Percentiles rank a stretch among this genome's conserved stretches.
Conservation (phyloP, 1,139 yeast species). For the Wickerhamiella pararugosa region DNA sequence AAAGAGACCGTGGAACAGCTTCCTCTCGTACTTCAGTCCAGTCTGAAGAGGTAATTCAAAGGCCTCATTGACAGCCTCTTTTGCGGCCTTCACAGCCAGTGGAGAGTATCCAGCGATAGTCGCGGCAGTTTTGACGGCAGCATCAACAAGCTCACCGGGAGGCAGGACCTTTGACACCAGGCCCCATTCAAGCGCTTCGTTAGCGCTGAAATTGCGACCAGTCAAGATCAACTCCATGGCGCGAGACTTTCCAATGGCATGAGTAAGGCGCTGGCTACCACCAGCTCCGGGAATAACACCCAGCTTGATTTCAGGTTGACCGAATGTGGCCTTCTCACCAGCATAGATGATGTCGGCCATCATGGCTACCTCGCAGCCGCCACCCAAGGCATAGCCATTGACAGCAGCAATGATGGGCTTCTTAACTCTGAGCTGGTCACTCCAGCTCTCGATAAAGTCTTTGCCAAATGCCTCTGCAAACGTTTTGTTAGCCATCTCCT, state of each 20-base stretch:
- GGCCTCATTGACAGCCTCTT: constrained; percentile 31
- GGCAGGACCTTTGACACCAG: constrained; percentile 31
- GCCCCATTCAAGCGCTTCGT: constrained; percentile 36
- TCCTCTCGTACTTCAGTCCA: constrained; percentile 32
- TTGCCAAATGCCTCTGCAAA: constrained; percentile 26
- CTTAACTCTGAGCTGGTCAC: constrained; percentile 23
- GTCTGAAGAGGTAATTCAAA: constrained; percentile 25
- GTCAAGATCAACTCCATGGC: constrained; percentile 37
- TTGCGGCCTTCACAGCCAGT: constrained; percentile 33
- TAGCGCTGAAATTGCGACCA: constrained; percentile 31
- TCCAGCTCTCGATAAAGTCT: constrained; percentile 29
- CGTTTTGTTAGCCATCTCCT: constrained; percentile 32
- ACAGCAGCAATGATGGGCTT: constrained; percentile 40
- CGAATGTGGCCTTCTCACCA: constrained; percentile 35
- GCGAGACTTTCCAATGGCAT: constrained; percentile 33
- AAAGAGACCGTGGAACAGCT: constrained; percentile 31
- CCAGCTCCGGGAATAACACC: constrained; percentile 43
- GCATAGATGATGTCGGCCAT: constrained; percentile 37
- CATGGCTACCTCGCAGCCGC: constrained; percentile 42
- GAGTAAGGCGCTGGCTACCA: constrained; percentile 35
- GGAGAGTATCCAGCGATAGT: constrained; percentile 30
- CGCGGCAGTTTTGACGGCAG: constrained; percentile 33
- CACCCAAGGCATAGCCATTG: constrained; percentile 39
- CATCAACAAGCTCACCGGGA: constrained; percentile 29
- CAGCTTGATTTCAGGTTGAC: constrained; percentile 39